Evolutionary conservation across 129 eudicot genomes (phyloP).

Genomic region (Lactuca sativa): DNA sequence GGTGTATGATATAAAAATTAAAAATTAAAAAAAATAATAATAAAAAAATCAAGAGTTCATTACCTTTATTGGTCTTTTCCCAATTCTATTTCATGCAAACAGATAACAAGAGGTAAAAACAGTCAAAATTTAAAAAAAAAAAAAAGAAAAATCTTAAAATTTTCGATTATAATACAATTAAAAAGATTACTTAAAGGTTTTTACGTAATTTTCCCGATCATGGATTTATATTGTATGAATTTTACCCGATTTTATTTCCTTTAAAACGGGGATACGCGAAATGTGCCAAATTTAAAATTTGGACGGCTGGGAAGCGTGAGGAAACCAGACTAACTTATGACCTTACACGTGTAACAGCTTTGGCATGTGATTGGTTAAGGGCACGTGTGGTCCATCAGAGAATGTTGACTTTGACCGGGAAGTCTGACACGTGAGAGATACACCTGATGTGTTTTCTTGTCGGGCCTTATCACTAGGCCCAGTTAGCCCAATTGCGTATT

Average conservation of each 20-base stretch:
- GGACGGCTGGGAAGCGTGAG: slow-evolving; percentile 24
- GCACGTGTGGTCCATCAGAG: slow-evolving; percentile 35
- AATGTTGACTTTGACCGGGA: slow-evolving; percentile 40
- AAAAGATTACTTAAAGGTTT: too few species aligned
- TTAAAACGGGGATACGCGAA: slow-evolving; percentile 25
- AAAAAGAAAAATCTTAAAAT: too few species aligned
- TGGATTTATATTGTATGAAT: too few species aligned
- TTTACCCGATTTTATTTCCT: neutral
- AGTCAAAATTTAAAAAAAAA: too few species aligned
- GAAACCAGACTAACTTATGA: slow-evolving; percentile 29
- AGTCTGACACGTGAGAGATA: slow-evolving; percentile 45
- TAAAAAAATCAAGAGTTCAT: too few species aligned
- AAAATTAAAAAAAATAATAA: too few species aligned
- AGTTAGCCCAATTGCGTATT: slow-evolving; percentile 28
- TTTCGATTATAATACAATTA: too few species aligned
- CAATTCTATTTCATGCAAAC: too few species aligned
- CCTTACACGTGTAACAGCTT: slow-evolving; percentile 49
- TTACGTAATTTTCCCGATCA: too few species aligned
- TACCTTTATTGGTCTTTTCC: too few species aligned
- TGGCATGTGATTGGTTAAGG: slow-evolving; percentile 37
- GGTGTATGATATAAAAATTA: too few species aligned
- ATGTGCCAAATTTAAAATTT: slow-evolving; percentile 16
- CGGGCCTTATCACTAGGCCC: slow-evolving; percentile 47
- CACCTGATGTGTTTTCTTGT: slow-evolving; percentile 43
- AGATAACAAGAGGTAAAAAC: too few species aligned